Conservation (phyloP, 805 yeast genomes). For the Ogataea ramenticola region DNA sequence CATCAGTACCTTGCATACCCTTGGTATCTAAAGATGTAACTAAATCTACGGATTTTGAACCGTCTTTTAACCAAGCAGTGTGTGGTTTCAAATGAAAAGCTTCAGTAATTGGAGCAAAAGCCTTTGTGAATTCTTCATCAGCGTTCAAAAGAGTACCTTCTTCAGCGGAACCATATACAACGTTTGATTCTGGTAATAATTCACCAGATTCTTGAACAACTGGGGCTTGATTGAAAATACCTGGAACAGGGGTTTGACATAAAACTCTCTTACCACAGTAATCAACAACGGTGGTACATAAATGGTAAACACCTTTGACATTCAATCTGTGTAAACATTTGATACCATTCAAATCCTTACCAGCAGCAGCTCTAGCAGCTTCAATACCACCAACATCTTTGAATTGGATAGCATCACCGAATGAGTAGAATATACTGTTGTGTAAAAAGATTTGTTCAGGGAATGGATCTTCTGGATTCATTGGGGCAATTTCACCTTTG, state of each 20-base stretch:
- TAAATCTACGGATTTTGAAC: slow-evolving; percentile 37
- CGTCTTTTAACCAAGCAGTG: slow-evolving; percentile 41
- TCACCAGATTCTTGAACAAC: slow-evolving; percentile 33
- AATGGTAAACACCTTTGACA: slow-evolving; percentile 53
- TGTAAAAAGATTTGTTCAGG: slow-evolving; percentile 62
- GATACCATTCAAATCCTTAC: slow-evolving; percentile 72
- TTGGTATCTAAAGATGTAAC: slow-evolving; percentile 73
- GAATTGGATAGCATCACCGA: slow-evolving; percentile 62
- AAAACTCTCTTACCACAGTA: slow-evolving; percentile 82
- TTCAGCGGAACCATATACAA: slow-evolving; percentile 71
- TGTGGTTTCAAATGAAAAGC: slow-evolving; percentile 76
- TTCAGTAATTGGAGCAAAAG: slow-evolving; percentile 57
- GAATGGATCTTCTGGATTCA: slow-evolving; percentile 70
- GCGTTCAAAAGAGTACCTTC: slow-evolving; percentile 42
- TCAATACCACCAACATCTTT: slow-evolving; percentile 68
- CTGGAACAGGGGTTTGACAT: slow-evolving; percentile 96
- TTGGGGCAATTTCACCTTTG: slow-evolving; percentile 64
- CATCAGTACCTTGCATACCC: slow-evolving; percentile 81
- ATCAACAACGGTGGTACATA: slow-evolving; percentile 83
- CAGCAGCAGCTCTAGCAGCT: slow-evolving; percentile 75
- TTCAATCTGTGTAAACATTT: slow-evolving; percentile 62
- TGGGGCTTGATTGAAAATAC: slow-evolving; percentile 52
- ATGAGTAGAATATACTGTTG: slow-evolving; percentile 83
- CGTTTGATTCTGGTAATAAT: slow-evolving; percentile 35
- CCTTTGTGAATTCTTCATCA: slow-evolving; percentile 45